Evolutionary conservation across 2,329 filamentous ascomycete genomes (phyloP).

Genomic region (Aureobasidium sp.): DNA sequence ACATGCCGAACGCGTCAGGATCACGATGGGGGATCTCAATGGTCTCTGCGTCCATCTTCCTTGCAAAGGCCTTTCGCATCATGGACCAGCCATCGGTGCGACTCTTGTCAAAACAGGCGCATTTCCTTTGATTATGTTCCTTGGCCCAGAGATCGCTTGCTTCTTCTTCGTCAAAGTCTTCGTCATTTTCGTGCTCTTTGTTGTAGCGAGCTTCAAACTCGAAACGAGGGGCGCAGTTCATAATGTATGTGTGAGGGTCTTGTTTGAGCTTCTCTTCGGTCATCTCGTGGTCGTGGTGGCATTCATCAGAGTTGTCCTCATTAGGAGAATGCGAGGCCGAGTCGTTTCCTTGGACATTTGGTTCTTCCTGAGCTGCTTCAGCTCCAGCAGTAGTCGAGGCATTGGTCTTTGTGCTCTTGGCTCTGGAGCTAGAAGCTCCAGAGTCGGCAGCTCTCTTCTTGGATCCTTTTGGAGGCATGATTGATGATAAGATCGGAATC

Average conservation of each 20-base stretch:
- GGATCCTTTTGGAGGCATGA: neutral
- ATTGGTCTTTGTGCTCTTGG: slow-evolving; percentile 4
- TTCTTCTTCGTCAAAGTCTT: neutral
- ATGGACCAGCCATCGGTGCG: slow-evolving; percentile 5
- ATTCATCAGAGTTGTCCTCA: neutral
- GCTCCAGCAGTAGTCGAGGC: neutral
- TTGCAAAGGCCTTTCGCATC: slow-evolving; percentile 5
- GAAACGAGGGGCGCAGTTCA: neutral
- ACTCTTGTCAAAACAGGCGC: slow-evolving; percentile 2
- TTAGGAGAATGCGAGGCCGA: neutral
- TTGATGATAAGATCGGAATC: neutral
- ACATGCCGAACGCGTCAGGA: neutral
- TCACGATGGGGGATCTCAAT: neutral
- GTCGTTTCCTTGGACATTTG: neutral
- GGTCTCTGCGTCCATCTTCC: neutral
- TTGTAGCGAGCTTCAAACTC: neutral
- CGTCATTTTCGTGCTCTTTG: neutral
- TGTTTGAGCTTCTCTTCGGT: neutral
- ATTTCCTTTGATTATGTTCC: neutral
- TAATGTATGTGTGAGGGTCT: slow-evolving; percentile 5
- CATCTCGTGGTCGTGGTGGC: neutral
- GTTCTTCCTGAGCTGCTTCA: neutral
- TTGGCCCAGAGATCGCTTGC: neutral
- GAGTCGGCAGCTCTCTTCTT: slow-evolving; percentile 4
- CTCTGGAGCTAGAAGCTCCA: neutral